Evolutionary conservation across 805 yeast species (phyloP), one percentile per base, ranked within the genome.

Genomic region (Candida sphagnicola): DNA sequence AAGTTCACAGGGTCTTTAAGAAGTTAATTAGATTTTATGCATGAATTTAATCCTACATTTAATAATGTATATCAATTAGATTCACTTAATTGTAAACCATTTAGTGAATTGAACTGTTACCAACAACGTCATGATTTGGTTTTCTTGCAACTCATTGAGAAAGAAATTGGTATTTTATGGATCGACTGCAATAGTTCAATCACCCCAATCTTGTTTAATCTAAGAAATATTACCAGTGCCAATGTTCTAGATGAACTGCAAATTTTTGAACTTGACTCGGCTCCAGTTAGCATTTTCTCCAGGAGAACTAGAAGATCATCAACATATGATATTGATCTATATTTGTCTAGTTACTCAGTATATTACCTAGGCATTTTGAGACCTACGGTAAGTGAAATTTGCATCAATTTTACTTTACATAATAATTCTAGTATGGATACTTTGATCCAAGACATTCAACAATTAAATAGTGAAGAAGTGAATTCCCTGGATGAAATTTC

Each of bases 51-150:
- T 18, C 35, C 32, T 16, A 29, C 30, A 17, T 43, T 43, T 32
- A 36, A 21, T 11, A 47, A 47, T 29, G 30, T 47, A 19, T 41
- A 37, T 18, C 51, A 45, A 33, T 31, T 47, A 28, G 29, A n/a
- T 10, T 28, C 10, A 6, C 14, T 41, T 15, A 33, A 30, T n/a
- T 31, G 28, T 16, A 34, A 34, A 15, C 28, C 26, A 16, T 21
- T 26, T 23, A 30, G 12, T 3, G 14, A 34, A 11, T 42, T 43
- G 33, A 40, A 43, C 26, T 39, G 38, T 18, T 31, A 33, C 21
- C 28, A 39, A 5, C 29, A 13, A 5, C 5, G 35, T 11, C 32
- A 38, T 14, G 37, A 41, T 18, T 31, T 41, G 18, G 24, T 34
- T 4, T 41, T 45, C 13, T 17, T 41, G 13, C 51, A 47, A 26